Conservation (phyloP, 495 filamentous ascomycete species). For the Penicillium diatomitis region DNA sequence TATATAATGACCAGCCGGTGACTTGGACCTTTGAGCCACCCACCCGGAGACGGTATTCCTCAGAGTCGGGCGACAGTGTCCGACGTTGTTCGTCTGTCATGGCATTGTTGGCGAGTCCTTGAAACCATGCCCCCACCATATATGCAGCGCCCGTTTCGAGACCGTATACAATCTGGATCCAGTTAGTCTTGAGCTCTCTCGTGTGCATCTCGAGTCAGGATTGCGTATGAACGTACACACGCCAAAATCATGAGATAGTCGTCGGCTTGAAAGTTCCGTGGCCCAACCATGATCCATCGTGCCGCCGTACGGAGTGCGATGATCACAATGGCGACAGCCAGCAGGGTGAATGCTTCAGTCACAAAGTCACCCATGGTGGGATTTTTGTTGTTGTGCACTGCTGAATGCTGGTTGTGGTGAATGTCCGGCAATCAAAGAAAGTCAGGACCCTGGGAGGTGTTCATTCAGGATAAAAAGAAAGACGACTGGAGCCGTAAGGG, state of each 20-base stretch:
- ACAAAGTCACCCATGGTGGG: conserved; percentile 25
- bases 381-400: too few species aligned
- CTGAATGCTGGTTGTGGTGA: not conserved
- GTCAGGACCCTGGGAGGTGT: conserved; percentile 2
- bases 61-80: conserved; percentile 29
- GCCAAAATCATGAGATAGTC: conserved; percentile 54
- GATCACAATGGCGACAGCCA: conserved; percentile 39
- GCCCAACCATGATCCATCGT: conserved; percentile 42
- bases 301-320: conserved; percentile 42
- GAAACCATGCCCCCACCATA: conserved; percentile 38
- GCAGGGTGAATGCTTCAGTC: conserved; percentile 45
- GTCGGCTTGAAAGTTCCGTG: conserved; percentile 42
- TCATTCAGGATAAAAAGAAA: conserved; percentile 15
- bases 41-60: conserved; percentile 41
- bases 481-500: conserved; percentile 2
- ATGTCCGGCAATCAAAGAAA: not conserved
- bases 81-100: conserved; percentile 43
- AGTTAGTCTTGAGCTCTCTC: too few species aligned
- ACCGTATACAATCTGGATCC: conserved; percentile 24
- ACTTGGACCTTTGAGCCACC: conserved; percentile 51
- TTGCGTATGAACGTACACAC: conserved; percentile 14
- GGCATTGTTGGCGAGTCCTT: conserved; percentile 43
- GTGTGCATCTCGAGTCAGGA: too few species aligned
- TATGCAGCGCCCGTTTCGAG: conserved; percentile 40
- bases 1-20: conserved; percentile 49